phyloP scores from a whole-genome alignment of 2,329 filamentous ascomycete species.

The Penicillium digitatum region DNA sequence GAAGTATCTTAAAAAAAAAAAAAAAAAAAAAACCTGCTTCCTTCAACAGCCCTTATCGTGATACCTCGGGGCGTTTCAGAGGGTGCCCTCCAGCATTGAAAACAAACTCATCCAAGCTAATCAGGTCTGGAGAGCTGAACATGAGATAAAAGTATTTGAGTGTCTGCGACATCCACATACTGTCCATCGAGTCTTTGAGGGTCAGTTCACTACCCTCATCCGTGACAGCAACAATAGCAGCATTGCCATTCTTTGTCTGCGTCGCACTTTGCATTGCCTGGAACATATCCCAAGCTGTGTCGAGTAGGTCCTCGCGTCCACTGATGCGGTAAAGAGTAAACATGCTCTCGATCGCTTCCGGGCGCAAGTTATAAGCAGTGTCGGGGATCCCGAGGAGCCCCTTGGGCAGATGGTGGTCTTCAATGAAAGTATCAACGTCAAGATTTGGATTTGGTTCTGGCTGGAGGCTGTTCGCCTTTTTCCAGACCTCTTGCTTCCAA shows the following conservation, averaged over 20 bases:
- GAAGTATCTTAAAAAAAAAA: too few species aligned
- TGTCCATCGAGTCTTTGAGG: slow-evolving; percentile 68
- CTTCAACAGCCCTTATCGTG: not conserved
- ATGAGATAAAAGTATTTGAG: slow-evolving; percentile 89
- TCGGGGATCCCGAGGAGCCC: slow-evolving; percentile 16
- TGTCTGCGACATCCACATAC: slow-evolving; percentile 87
- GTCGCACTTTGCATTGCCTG: slow-evolving; percentile 65
- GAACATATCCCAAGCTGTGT: slow-evolving; percentile 86
- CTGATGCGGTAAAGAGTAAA: slow-evolving; percentile 91
- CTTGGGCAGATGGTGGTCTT: slow-evolving; percentile 14
- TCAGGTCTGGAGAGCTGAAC: slow-evolving; percentile 63
- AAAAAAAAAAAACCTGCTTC: not conserved
- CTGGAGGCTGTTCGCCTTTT: slow-evolving; percentile 9
- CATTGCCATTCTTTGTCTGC: slow-evolving; percentile 62
- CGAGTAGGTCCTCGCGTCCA: slow-evolving; percentile 68
- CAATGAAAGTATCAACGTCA: slow-evolving; percentile 12
- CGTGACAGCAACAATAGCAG: slow-evolving; percentile 40
- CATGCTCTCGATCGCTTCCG: slow-evolving; percentile 82
- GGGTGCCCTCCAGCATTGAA: slow-evolving; percentile 54
- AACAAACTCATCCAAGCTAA: slow-evolving; percentile 58
- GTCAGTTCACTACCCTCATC: slow-evolving; percentile 24
- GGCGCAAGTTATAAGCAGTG: slow-evolving; percentile 46
- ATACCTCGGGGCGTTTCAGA: slow-evolving; percentile 28
- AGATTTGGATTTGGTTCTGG: slow-evolving; percentile 2
- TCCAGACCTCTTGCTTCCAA: slow-evolving; percentile 30